phyloP scores from a whole-genome alignment of 768 basidiomycete species.

The Infundibulicybe gibba region DNA sequence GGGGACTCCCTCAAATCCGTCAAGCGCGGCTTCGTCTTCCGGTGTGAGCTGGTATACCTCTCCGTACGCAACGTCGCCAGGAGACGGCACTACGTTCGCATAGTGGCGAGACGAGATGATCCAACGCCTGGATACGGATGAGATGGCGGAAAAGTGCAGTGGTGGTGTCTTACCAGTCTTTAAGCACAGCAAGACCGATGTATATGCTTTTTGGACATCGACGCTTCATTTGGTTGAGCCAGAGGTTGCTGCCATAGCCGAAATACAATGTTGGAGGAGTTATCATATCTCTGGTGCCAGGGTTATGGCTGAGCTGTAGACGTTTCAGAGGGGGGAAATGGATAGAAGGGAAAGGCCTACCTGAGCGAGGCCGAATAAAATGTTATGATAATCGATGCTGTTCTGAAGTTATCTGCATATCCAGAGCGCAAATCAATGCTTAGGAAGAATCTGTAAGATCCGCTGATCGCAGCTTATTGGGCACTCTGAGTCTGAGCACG shows the following conservation, averaged over 20 bases:
- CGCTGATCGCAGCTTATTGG: too few species aligned
- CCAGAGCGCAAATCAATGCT: too few species aligned
- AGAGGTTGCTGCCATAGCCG: slow-evolving; percentile 49
- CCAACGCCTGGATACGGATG: slow-evolving; percentile 41
- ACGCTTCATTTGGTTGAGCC: slow-evolving; percentile 43
- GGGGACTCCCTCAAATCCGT: slow-evolving; percentile 38
- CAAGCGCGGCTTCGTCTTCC: slow-evolving; percentile 37
- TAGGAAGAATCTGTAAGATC: too few species aligned
- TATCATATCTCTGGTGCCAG: too few species aligned
- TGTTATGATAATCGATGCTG: too few species aligned
- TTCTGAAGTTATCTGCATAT: too few species aligned
- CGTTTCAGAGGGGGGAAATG: too few species aligned
- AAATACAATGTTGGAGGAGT: slow-evolving; percentile 31
- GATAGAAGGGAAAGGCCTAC: too few species aligned
- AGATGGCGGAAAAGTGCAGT: not conserved
- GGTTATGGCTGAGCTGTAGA: too few species aligned
- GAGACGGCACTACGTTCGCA: slow-evolving; percentile 39
- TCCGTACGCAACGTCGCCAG: slow-evolving; percentile 38
- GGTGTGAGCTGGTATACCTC: slow-evolving; percentile 32
- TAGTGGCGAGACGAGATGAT: slow-evolving; percentile 41
- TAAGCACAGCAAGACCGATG: slow-evolving; percentile 33
- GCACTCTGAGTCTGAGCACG: too few species aligned
- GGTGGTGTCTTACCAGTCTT: slow-evolving; percentile 32
- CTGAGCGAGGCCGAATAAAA: too few species aligned
- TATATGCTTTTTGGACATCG: slow-evolving; percentile 40